Conservation (phyloP, 2,329 filamentous ascomycete species). For the Microdochium nivale region DNA sequence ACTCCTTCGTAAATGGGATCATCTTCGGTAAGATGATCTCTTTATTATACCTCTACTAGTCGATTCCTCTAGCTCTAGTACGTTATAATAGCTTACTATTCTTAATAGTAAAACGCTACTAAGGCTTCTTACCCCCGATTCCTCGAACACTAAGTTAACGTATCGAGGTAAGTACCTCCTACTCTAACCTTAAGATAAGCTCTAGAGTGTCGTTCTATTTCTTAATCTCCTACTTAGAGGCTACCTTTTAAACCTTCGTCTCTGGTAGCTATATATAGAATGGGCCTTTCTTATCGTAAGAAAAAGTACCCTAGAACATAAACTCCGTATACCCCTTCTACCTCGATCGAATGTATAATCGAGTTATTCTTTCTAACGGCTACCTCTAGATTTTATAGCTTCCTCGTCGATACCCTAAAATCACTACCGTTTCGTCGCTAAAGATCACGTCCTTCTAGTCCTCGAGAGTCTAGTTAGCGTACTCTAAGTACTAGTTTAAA, state of each 20-base stretch:
- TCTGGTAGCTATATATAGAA: constrained; percentile 13
- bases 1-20: constrained; percentile 1
- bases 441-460: constrained; percentile 14
- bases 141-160: background rate
- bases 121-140: constrained; percentile 6
- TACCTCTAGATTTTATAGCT: constrained; percentile 4
- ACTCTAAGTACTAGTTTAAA: constrained; percentile 5
- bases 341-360: background rate
- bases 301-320: constrained; percentile 19
- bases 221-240: background rate
- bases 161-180: background rate
- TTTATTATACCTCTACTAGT: constrained; percentile 5
- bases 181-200: background rate
- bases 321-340: constrained; percentile 12
- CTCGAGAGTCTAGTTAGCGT: constrained; percentile 12
- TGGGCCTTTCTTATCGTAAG: constrained; percentile 17
- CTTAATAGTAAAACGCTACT: constrained; percentile 1
- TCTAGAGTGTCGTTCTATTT: background rate
- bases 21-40: constrained; percentile 2
- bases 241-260: constrained; percentile 8
- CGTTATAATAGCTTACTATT: constrained; percentile 1
- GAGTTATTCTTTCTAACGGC: background rate
- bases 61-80: background rate
- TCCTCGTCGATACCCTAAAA: constrained; percentile 5
- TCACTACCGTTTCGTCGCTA: constrained; percentile 10